These are phyloP conservation scores for Kondoa subrosea DNA, from an alignment of 768 basidiomycete genomes.

Conservation along the genomic window DNA sequence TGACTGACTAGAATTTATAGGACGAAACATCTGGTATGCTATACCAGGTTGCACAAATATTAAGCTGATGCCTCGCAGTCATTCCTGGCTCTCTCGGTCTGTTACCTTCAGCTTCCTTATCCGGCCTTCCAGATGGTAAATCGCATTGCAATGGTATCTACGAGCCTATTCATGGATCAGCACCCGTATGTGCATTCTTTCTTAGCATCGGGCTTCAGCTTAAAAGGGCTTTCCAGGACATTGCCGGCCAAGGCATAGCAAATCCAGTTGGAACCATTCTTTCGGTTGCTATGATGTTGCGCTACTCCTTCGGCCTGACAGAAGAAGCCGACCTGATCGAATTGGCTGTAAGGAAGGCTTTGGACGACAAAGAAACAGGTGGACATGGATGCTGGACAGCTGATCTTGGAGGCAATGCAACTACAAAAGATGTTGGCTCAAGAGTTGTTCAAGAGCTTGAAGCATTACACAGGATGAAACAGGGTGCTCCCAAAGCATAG, in stretches of 20 bases:
- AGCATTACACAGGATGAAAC: not conserved
- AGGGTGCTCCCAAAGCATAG: not conserved
- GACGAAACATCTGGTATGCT: conserved; percentile 57
- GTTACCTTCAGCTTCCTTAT: conserved; percentile 86
- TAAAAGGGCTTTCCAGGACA: too few relatives aligned
- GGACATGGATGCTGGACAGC: conserved; percentile 65
- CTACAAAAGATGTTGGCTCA: conserved; percentile 68
- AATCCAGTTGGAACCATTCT: conserved; percentile 92
- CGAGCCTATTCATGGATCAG: conserved; percentile 60
- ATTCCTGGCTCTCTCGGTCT: conserved; percentile 95
- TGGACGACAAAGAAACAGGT: conserved; percentile 53
- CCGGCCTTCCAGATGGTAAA: conserved; percentile 50
- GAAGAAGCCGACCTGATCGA: conserved; percentile 72
- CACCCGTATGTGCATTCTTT: conserved; percentile 37
- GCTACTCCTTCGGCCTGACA: conserved; percentile 84
- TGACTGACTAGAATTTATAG: not conserved
- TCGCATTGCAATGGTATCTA: conserved; percentile 75
- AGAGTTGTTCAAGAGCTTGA: conserved; percentile 47
- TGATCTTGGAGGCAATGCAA: conserved; percentile 65
- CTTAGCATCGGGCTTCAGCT: not conserved
- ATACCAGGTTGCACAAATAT: too few relatives aligned
- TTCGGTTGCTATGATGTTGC: conserved; percentile 76
- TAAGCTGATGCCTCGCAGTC: conserved; percentile 35
- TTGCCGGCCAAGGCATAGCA: conserved; percentile 81
- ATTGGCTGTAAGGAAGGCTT: conserved; percentile 68